Base-by-base conservation (phyloP, 1,284 basidiomycete species). In the Hemileia vastatrix region DNA sequence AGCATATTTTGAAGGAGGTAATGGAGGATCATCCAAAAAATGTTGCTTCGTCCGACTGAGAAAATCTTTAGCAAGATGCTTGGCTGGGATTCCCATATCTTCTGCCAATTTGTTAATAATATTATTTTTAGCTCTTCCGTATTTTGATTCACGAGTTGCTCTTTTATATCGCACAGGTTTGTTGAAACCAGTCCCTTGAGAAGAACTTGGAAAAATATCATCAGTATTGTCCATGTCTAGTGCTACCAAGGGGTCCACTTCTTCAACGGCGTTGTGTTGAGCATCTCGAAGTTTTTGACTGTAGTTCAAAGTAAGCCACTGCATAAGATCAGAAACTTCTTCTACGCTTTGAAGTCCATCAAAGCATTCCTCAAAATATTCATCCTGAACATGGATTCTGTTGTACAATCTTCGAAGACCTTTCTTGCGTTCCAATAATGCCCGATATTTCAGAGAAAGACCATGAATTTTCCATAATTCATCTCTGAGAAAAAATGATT, bases 291-390 rank as follows among this genome's bases (percentile, higher is more conserved):
- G 71, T 65, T 78, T 75, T 19, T 73, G 69, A 3, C 78, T 76
- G 65, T 92, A 90, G 74, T 87, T 89, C 81, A 92, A 84, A 23
- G 82, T 79, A 52, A 99, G 77, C 90, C 91, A 99, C 70, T 95
- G 93, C 0, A 87, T 86, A 18, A 88, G 84, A 72, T 99, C 95
- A 0, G 88, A 86, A 9, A 95, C 87, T 67, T 90, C 83, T 77
- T 98, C 95, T 45, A 94, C 85, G 58, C 77, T 78, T 65, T 77
- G 71, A 33, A 76, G 72, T 65, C 77, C 73, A 18, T 76, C 72
- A 18, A 80, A 89, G 79, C 64, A 82, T 40, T 82, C 82, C 59
- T 84, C 82, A 72, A 85, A 90, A 69, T 90, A 88, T 45, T 84
- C 80, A 67, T 90, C 86, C 45, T 79, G 78, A 31, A 83, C 78